Percentiles rank a stretch among this genome's conserved stretches.
Evolutionary conservation across 441 rosid species (phyloP).

Genomic region (Euphorbia corollata): DNA sequence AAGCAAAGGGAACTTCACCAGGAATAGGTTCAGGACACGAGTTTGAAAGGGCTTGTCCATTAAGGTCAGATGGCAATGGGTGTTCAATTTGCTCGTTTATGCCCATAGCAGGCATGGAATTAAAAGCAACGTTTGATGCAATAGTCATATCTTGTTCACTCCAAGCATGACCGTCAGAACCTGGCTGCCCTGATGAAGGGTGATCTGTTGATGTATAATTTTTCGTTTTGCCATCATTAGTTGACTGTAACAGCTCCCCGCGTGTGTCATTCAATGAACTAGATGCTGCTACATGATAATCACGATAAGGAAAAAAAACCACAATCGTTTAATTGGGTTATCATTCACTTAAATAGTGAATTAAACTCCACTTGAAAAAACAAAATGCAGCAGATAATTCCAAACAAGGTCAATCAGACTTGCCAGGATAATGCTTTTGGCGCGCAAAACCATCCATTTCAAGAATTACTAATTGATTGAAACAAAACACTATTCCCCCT

Average conservation of each 20-base stretch:
- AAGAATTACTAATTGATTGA: neutral
- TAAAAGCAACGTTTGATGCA: slow-evolving; percentile 39
- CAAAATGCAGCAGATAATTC: neutral
- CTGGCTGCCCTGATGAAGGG: slow-evolving; percentile 27
- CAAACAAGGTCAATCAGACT: no score
- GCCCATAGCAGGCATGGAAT: slow-evolving; percentile 63
- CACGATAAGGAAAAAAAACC: slow-evolving; percentile 1
- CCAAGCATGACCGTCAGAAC: slow-evolving; percentile 20
- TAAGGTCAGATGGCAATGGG: slow-evolving; percentile 22
- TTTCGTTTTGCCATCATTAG: slow-evolving; percentile 29
- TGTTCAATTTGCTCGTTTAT: slow-evolving; percentile 24
- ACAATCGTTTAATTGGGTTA: neutral
- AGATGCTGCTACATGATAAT: slow-evolving; percentile 20
- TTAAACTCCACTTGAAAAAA: neutral
- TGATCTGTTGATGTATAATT: slow-evolving; percentile 22
- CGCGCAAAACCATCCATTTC: neutral
- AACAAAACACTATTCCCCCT: neutral
- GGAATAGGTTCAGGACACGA: slow-evolving; percentile 44
- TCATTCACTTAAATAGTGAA: neutral
- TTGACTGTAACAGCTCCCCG: slow-evolving; percentile 32
- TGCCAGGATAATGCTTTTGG: neutral
- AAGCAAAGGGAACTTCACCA: slow-evolving; percentile 28
- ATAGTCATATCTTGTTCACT: slow-evolving; percentile 19
- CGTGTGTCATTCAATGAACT: slow-evolving; percentile 34
- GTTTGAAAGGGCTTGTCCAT: slow-evolving; percentile 30